phyloP scores from a whole-genome alignment of 306 rosid genomes.

The Cucurbita moschata region DNA sequence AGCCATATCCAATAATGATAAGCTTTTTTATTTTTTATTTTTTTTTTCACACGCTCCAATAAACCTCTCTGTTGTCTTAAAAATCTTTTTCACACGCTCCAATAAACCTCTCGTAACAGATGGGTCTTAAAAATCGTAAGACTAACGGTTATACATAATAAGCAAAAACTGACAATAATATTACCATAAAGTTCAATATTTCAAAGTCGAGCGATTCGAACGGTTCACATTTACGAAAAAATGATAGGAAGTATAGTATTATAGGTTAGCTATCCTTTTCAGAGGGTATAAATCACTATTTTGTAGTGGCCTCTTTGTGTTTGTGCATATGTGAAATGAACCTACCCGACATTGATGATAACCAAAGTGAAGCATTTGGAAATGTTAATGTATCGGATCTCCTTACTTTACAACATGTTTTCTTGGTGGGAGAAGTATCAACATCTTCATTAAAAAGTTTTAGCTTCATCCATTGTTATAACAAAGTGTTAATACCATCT shows the following conservation, averaged over 20 bases:
- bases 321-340: neutral
- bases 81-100: too few relatives aligned
- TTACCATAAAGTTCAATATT: neutral
- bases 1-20: constrained; percentile 1
- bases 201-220: neutral
- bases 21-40: neutral
- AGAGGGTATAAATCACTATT: constrained; percentile 3
- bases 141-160: too few relatives aligned
- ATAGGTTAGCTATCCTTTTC: neutral
- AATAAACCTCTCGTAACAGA: too few relatives aligned
- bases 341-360: constrained; percentile 2
- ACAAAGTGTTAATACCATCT: neutral
- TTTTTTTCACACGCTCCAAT: too few relatives aligned
- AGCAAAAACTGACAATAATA: too few relatives aligned
- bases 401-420: neutral
- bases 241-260: neutral
- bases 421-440: constrained; percentile 1
- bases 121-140: too few relatives aligned
- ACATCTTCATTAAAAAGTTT: neutral
- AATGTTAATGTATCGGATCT: neutral
- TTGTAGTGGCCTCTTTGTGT: neutral
- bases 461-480: neutral
- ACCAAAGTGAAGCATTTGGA: neutral
- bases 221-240: neutral
- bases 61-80: too few relatives aligned